phyloP scores from a whole-genome alignment of 2,329 filamentous ascomycete species.

The Westerdykella ornata region DNA sequence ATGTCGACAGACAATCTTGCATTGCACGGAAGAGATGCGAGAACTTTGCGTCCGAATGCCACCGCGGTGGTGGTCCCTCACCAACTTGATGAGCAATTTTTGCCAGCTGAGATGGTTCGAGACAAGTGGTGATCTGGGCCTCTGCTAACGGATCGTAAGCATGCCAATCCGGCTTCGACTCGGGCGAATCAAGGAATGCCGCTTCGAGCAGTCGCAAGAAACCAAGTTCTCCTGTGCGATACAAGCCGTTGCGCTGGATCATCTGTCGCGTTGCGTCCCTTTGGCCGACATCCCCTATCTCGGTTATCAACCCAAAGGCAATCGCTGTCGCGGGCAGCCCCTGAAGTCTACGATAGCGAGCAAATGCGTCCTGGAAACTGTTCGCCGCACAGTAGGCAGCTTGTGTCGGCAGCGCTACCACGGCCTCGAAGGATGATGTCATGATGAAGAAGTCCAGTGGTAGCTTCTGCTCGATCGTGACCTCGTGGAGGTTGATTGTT shows the following conservation, averaged over 20 bases:
- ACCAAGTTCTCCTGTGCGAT: conserved; percentile 1
- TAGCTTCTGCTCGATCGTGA: background rate
- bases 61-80: background rate
- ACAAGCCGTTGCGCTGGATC: conserved; percentile 8
- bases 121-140: background rate
- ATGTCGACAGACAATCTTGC: conserved; percentile 9
- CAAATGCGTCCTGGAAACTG: conserved; percentile 18
- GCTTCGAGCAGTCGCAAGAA: conserved; percentile 10
- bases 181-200: conserved; percentile 6
- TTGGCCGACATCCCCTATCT: conserved; percentile 11
- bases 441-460: conserved; percentile 26
- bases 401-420: conserved; percentile 13
- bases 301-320: conserved; percentile 21
- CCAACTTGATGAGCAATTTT: background rate
- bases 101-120: conserved; percentile 1
- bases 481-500: conserved; percentile 22
- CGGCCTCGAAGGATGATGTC: conserved; percentile 11
- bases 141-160: conserved; percentile 1
- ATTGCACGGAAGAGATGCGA: conserved; percentile 2
- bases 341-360: conserved; percentile 9
- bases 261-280: conserved; percentile 1
- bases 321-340: conserved; percentile 15
- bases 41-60: conserved; percentile 3
- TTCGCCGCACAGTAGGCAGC: conserved; percentile 18
- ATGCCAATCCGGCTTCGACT: background rate